Base-by-base conservation (phyloP, 2,329 filamentous ascomycete species). In the Neocucurbitaria cava region DNA sequence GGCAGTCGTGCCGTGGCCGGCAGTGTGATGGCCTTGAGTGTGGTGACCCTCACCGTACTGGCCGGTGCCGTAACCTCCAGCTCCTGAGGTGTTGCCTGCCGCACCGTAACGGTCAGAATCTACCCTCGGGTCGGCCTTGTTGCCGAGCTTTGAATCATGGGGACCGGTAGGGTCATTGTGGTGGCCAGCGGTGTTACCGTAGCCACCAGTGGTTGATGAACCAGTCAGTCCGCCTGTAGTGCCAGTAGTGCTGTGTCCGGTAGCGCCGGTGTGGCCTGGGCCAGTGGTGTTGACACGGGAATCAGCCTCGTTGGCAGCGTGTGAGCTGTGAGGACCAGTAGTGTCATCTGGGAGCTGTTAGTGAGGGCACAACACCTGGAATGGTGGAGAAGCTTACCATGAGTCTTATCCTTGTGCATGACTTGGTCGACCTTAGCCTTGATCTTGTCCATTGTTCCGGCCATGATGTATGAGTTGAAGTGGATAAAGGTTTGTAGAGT, bases 401-500 rank as follows among this genome's bases (percentile, higher is more conserved):
- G 59, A 24, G 55, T 62, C 61, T 71, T 69, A 61, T 75, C 69
- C 66, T 74, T 73, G 64, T 73, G 71, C 45, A 74, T 66, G 53
- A 71, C 66, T 31, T 70, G 56, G 56, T 75, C 71, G 64, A 74
- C 72, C 71, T 73, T 75, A 49, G 66, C 65, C 70, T 74, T 75
- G 61, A 75, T 66, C 64, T 75, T 74, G 3, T 75, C 69, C 33
- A 75, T 68, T 40, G 61, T 44, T 52, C 69, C 67, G 38, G 69
- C 43, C 69, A 71, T 72, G 56, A 50, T 68, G 56, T 52, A 38
- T 54, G 49, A 49, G 41, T 52, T 36, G 38, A 26, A 61, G 49
- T 60, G 40, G 54, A 43, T 43, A 24, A 44, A 55, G 30, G 15
- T 44, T 38, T 48, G 5, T 26, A 45, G 13, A 23, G 44, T 49